phyloP scores from a whole-genome alignment of 2,329 filamentous ascomycete species.

The Xenosphaeropsis pyriputrescens region DNA sequence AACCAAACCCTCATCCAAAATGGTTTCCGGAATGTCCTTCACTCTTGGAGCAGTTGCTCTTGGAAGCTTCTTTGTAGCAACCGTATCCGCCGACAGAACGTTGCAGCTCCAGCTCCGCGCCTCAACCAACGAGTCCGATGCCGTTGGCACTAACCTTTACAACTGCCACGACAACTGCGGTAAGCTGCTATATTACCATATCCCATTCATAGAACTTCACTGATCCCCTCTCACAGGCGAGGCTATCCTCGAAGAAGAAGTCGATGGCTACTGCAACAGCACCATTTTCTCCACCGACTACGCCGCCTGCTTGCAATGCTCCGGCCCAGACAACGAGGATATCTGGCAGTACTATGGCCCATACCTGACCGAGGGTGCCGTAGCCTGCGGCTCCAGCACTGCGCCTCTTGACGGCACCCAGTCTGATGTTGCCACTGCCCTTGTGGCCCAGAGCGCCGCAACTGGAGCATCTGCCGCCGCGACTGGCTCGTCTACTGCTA shows the following conservation, averaged over 20 bases:
- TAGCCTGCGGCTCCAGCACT: background rate
- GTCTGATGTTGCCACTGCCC: background rate
- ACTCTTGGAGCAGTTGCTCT: background rate
- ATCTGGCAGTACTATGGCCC: constrained; percentile 1
- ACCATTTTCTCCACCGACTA: background rate
- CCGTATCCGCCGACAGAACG: background rate
- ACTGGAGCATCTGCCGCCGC: background rate
- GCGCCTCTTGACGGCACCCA: background rate
- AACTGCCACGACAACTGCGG: constrained; percentile 1
- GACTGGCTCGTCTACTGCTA: background rate
- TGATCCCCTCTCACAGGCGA: background rate
- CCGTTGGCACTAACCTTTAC: background rate
- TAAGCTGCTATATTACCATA: background rate
- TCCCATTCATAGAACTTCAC: background rate
- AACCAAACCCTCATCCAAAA: background rate
- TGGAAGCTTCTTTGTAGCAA: background rate
- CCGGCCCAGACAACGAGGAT: background rate
- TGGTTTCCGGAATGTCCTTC: background rate
- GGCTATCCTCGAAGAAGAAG: background rate
- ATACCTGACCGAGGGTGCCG: background rate
- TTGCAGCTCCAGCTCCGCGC: background rate
- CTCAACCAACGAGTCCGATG: background rate
- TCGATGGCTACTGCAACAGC: constrained; percentile 1
- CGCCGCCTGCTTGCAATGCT: constrained; percentile 1
- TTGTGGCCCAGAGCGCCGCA: background rate